phyloP scores from a whole-genome alignment of 108 stramenopile species.

The Cafeteria roenbergensis region DNA sequence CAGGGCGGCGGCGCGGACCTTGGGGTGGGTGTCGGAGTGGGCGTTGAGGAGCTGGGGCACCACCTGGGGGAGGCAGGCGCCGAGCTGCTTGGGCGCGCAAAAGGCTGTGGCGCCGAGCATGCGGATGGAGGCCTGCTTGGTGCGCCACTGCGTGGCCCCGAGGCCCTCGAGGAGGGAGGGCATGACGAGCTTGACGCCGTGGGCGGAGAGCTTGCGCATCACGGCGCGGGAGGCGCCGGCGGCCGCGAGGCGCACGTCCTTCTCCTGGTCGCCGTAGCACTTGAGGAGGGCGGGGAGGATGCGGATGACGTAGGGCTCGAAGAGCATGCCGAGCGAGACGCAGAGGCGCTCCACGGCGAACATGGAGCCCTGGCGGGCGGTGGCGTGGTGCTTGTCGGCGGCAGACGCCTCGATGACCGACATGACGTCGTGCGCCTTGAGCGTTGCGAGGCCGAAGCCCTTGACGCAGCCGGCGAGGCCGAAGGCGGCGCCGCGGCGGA shows the following conservation, averaged over 20 bases:
- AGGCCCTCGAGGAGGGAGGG: slow-evolving; percentile 82
- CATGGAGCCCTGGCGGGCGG: slow-evolving; percentile 77
- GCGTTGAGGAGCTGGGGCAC: slow-evolving; percentile 90
- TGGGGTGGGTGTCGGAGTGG: slow-evolving; percentile 87
- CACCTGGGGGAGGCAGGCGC: slow-evolving; percentile 78
- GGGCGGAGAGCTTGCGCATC: slow-evolving; percentile 84
- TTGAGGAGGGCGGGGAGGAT: slow-evolving; percentile 81
- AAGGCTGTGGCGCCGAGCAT: slow-evolving; percentile 94
- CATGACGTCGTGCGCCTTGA: slow-evolving; percentile 82
- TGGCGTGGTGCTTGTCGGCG: slow-evolving; percentile 36
- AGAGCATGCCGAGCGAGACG: slow-evolving; percentile 71
- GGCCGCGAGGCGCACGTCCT: slow-evolving; percentile 79
- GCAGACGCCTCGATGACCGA: slow-evolving; percentile 68
- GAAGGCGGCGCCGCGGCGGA: slow-evolving; percentile 75
- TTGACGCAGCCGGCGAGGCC: slow-evolving; percentile 92
- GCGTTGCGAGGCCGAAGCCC: slow-evolving; percentile 81
- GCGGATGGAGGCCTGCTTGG: slow-evolving; percentile 78
- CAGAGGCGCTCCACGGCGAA: slow-evolving; percentile 83
- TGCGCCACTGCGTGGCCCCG: slow-evolving; percentile 83
- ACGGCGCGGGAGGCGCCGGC: slow-evolving; percentile 65
- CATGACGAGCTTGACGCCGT: slow-evolving; percentile 91
- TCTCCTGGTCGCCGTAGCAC: slow-evolving; percentile 75
- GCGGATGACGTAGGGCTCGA: slow-evolving; percentile 95
- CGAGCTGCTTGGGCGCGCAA: slow-evolving; percentile 92
- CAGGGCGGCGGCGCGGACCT: slow-evolving; percentile 75